Percentiles rank a stretch among this genome's conserved stretches.
phyloP scores from a whole-genome alignment of 768 basidiomycete species.

The Suillus americanus region DNA sequence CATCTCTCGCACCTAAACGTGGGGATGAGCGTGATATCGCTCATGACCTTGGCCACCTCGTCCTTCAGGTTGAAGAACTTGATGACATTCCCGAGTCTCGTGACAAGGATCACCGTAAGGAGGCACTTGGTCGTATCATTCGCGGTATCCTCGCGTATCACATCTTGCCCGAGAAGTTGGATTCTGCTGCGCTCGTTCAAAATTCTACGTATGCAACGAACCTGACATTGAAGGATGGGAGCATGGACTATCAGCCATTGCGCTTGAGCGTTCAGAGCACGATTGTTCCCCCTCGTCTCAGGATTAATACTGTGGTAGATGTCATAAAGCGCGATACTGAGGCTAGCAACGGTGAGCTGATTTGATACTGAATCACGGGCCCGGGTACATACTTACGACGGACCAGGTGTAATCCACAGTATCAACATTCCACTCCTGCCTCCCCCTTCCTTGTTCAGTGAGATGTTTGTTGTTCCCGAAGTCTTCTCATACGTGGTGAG shows the following conservation, averaged over 20 bases:
- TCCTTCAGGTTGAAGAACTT: conserved; percentile 33
- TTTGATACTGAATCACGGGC: not conserved
- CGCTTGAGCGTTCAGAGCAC: conserved; percentile 41
- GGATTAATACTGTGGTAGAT: conserved; percentile 50
- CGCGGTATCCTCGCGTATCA: conserved; percentile 58
- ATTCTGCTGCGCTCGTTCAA: conserved; percentile 40
- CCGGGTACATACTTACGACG: not conserved
- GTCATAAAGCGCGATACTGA: conserved; percentile 41
- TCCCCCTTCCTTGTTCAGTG: conserved; percentile 50
- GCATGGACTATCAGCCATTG: conserved; percentile 43
- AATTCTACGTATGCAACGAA: conserved; percentile 56
- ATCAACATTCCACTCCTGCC: conserved; percentile 56
- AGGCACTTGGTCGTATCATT: conserved; percentile 55
- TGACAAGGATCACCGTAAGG: conserved; percentile 49
- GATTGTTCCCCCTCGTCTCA: conserved; percentile 34
- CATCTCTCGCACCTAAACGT: not conserved
- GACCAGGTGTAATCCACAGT: conserved; percentile 49
- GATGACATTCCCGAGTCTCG: conserved; percentile 42
- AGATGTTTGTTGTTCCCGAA: conserved; percentile 41
- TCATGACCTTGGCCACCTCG: conserved; percentile 13
- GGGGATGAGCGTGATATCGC: conserved; percentile 8
- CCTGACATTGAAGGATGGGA: conserved; percentile 40
- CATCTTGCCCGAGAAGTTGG: conserved; percentile 43
- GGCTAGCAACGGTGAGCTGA: conserved; percentile 50
- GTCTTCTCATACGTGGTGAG: conserved; percentile 51